phyloP scores from a whole-genome alignment of 176 grass and related monocot genomes.

The Musa itinerans region DNA sequence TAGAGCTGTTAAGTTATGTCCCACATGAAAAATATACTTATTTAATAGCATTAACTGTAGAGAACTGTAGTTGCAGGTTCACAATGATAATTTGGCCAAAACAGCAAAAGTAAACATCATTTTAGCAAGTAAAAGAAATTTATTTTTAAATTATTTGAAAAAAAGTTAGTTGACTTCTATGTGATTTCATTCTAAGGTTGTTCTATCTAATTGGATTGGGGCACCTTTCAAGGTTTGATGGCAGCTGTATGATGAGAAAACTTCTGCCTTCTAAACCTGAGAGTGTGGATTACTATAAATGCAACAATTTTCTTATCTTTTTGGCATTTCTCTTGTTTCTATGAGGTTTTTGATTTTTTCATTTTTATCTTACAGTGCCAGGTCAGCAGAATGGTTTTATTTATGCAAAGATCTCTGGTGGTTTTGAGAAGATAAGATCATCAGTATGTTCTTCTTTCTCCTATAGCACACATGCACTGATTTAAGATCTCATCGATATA shows the following conservation, averaged over 20 bases:
- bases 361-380: constrained; percentile 41
- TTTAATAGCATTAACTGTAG: neutral
- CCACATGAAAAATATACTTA: neutral
- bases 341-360: neutral
- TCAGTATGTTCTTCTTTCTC: constrained; percentile 57
- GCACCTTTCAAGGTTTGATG: neutral
- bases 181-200: neutral
- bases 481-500: neutral
- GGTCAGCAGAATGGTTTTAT: constrained; percentile 74
- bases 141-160: neutral
- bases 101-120: neutral
- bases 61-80: neutral
- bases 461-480: neutral
- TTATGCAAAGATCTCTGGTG: constrained; percentile 95
- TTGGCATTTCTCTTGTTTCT: neutral
- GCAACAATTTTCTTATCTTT: neutral
- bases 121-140: neutral
- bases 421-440: constrained; percentile 93
- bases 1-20: neutral
- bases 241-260: neutral
- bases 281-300: neutral
- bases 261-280: neutral
- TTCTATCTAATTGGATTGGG: neutral
- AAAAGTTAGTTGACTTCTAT: neutral
- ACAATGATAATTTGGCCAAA: neutral